Percentiles rank a stretch among this genome's conserved stretches.
These are phyloP conservation scores for Aspergillus fischeri DNA, from an alignment of 2,329 filamentous ascomycete genomes.

Conservation along the genomic window DNA sequence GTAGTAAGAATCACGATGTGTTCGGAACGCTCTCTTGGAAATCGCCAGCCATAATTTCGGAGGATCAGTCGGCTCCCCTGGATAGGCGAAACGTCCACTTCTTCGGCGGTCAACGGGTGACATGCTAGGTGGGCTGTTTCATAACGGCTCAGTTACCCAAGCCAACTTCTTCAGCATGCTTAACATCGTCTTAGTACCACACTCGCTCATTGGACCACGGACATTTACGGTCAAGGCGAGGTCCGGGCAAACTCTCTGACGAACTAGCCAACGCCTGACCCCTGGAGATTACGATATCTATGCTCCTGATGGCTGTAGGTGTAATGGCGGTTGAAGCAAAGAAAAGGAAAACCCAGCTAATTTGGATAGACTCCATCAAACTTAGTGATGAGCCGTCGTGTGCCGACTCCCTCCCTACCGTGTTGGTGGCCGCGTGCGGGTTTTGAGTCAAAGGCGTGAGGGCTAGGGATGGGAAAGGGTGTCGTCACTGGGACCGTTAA, in stretches of 20 bases:
- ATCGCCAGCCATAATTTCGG: too few relatives aligned
- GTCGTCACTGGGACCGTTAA: not conserved
- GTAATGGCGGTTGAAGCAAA: not conserved
- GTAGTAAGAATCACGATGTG: too few relatives aligned
- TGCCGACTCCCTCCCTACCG: constrained; percentile 3
- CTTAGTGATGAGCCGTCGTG: constrained; percentile 4
- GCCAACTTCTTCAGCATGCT: constrained; percentile 11
- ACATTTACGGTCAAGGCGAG: not conserved
- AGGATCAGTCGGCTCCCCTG: not conserved
- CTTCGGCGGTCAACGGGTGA: constrained; percentile 5
- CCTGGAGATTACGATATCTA: not conserved
- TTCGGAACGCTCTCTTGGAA: too few relatives aligned
- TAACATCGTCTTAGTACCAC: constrained; percentile 2
- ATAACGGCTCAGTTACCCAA: constrained; percentile 9
- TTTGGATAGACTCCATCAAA: constrained; percentile 4
- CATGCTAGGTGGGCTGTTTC: constrained; percentile 7
- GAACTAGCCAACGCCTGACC: not conserved
- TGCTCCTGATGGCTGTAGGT: not conserved
- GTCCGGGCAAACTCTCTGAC: not conserved
- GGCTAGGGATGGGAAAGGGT: not conserved
- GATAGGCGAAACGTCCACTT: constrained; percentile 9
- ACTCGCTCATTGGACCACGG: not conserved
- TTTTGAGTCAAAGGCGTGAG: not conserved
- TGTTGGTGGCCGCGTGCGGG: not conserved
- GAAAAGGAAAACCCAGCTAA: constrained; percentile 2